These are phyloP conservation scores for Pichia sp. DNA, from an alignment of 1,139 yeast species.

Conservation along the genomic window DNA sequence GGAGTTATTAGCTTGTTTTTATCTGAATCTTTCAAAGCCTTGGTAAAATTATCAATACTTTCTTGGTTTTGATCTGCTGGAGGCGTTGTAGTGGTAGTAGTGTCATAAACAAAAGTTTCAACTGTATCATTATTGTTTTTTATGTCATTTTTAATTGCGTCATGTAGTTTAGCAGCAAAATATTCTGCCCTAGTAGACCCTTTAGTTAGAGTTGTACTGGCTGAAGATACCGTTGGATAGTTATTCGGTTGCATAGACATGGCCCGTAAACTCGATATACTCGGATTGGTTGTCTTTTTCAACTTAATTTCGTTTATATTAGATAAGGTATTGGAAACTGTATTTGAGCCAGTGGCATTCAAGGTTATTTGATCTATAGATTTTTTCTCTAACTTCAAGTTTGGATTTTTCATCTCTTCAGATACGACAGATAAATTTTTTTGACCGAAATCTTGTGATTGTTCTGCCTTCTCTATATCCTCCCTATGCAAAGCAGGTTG, in stretches of 20 bases:
- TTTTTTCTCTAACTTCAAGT: constrained; percentile 1
- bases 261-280: constrained; percentile 22
- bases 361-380: constrained; percentile 3
- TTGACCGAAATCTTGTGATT: neutral
- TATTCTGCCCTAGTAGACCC: constrained; percentile 70
- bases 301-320: constrained; percentile 11
- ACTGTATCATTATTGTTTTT: constrained; percentile 75
- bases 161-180: constrained; percentile 89
- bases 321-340: neutral
- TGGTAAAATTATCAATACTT: neutral
- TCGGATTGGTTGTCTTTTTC: constrained; percentile 19
- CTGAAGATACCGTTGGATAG: constrained; percentile 22
- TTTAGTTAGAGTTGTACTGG: constrained; percentile 24
- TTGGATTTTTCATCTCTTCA: neutral
- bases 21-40: constrained; percentile 1
- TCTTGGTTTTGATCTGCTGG: constrained; percentile 6
- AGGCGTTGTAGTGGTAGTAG: constrained; percentile 33
- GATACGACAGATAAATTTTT: neutral
- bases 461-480: neutral
- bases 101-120: constrained; percentile 90
- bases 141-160: constrained; percentile 80
- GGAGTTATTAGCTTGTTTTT: neutral
- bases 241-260: constrained; percentile 14
- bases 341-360: neutral
- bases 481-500: neutral